Evolutionary conservation across 495 filamentous ascomycete genomes (phyloP).

Genomic region (Xylaria acuta): DNA sequence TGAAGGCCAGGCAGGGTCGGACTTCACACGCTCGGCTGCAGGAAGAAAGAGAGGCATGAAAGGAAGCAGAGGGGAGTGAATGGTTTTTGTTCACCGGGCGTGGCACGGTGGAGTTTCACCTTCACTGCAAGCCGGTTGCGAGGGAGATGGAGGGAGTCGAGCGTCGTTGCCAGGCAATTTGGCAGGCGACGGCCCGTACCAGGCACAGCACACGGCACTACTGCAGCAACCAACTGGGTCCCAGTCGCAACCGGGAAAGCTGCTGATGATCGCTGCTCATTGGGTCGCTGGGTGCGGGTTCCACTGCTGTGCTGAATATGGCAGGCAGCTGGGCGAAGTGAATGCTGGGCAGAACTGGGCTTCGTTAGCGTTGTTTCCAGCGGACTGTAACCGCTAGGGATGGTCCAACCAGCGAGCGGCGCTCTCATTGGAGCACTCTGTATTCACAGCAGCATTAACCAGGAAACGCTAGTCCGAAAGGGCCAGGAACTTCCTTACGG

Average conservation of each 20-base stretch:
- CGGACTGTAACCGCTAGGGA: constrained; percentile 11
- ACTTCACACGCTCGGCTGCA: constrained; percentile 26
- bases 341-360: background rate
- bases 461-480: constrained; percentile 3
- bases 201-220: background rate
- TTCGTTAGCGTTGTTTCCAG: constrained; percentile 22
- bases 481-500: background rate
- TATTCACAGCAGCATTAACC: background rate
- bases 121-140: constrained; percentile 24
- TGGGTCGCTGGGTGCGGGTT: constrained; percentile 5
- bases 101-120: constrained; percentile 30
- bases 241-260: constrained; percentile 13
- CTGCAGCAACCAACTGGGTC: constrained; percentile 10
- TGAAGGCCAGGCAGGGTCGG: constrained; percentile 1
- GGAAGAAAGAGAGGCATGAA: constrained; percentile 19
- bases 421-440: background rate
- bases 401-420: background rate
- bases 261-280: constrained; percentile 15
- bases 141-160: constrained; percentile 24
- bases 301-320: constrained; percentile 18
- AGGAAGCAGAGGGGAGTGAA: constrained; percentile 18
- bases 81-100: constrained; percentile 25
- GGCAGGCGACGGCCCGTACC: background rate
- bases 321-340: constrained; percentile 19
- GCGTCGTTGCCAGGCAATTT: constrained; percentile 29